Base-by-base conservation (phyloP, 495 filamentous ascomycete genomes). In the Penicillium arizonense region DNA sequence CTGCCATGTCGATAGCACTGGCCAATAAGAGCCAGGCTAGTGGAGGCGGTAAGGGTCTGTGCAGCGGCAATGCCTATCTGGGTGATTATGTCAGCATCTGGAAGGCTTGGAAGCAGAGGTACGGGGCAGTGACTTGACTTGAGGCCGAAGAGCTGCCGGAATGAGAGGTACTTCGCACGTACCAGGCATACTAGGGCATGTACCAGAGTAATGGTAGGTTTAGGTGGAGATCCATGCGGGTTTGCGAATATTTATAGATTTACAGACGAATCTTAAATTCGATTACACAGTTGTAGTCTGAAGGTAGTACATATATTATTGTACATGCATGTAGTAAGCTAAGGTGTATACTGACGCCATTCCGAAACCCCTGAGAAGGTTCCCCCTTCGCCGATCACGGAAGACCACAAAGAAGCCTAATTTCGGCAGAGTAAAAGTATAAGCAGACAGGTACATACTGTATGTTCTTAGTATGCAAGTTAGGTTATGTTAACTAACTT, bases 21-120 rank as follows among this genome's bases (percentile, higher is more conserved):
- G n/a, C 55, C 55, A 58, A 58, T 58, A 5, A 39, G 12, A 1
- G 5, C 0, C 1, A 9, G n/a, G 34, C 18, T 5, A 24, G 51
- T 53, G 51, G 51, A 36, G 51, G 51, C 51, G 49, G 49, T 52
- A 28, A 52, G 40, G 39, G 49, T 52, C 49, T 28, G 49, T 52
- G 49, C 49, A 20, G 38, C 44, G 44, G 44, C 34, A 33, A 21
- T 13, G 18, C 33, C 20, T 33, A n/a, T 8, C 21, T 37, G 47
- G 36, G 10, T 24, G 12, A 4, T 44, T 52, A 37, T 16, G 39
- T 52, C 49, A 52, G 38, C 39, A 24, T 16, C 10, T 21, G 14
- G 16, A 40, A 23, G 47, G 28, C 4, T 30, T 4, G 26, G 26
- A 16, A 23, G 8, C 12, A 9, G 4, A 8, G 4, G 33, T 37